A percentile compares a stretch with the other conserved stretches of the same genome.
phyloP scores from a whole-genome alignment of 495 filamentous ascomycete genomes.

The Tetracladium marchalianum region DNA sequence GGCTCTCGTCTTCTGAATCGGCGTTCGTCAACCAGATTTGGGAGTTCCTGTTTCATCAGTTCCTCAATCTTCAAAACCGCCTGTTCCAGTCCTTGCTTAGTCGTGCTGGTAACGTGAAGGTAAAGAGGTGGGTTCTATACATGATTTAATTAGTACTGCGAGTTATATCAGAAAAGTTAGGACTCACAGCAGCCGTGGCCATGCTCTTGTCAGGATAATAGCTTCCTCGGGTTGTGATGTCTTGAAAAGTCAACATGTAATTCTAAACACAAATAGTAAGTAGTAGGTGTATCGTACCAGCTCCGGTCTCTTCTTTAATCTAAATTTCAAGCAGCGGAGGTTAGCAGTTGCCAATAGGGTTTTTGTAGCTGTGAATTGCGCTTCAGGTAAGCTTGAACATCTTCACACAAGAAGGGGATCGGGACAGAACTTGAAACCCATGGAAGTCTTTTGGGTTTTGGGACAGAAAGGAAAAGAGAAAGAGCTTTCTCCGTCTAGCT shows the following conservation, averaged over 20 bases:
- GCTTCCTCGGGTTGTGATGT: slow-evolving; percentile 95
- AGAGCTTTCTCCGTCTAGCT: slow-evolving; percentile 20
- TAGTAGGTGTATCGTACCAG: slow-evolving; percentile 77
- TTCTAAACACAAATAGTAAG: slow-evolving; percentile 36
- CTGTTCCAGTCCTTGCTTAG: slow-evolving; percentile 81
- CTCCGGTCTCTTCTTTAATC: slow-evolving; percentile 99
- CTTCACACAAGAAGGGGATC: slow-evolving; percentile 42
- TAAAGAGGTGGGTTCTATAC: slow-evolving; percentile 85
- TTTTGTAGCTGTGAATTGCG: slow-evolving; percentile 55
- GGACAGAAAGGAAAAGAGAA: slow-evolving; percentile 22
- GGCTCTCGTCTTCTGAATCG: slow-evolving; percentile 84
- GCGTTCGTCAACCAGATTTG: slow-evolving; percentile 90
- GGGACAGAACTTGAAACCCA: slow-evolving; percentile 3
- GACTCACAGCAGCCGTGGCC: slow-evolving; percentile 80
- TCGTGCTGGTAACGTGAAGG: slow-evolving; percentile 89
- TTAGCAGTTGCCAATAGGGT: slow-evolving; percentile 97
- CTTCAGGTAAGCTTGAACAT: slow-evolving; percentile 78
- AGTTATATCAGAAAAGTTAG: neutral
- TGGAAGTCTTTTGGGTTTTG: slow-evolving; percentile 19
- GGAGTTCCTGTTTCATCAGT: slow-evolving; percentile 91
- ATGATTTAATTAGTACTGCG: neutral
- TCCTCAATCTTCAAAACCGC: slow-evolving; percentile 82
- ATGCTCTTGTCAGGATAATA: slow-evolving; percentile 97
- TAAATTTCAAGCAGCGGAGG: slow-evolving; percentile 78
- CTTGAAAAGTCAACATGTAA: slow-evolving; percentile 55